These are phyloP conservation scores for Hagleromyces aurorensis DNA, from an alignment of 805 yeast genomes.

Conservation along the genomic window DNA sequence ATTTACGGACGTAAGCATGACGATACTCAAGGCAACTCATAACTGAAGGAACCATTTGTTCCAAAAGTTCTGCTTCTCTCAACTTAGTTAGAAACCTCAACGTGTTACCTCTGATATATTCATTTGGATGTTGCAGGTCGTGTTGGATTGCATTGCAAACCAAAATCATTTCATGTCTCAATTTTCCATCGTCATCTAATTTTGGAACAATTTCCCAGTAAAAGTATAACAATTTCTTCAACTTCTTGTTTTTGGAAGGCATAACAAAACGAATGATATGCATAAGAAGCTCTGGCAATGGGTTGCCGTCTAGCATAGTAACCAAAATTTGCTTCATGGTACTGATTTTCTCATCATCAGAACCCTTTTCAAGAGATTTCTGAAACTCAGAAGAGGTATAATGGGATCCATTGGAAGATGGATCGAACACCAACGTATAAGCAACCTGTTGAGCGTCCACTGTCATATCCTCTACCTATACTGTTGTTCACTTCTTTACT, in stretches of 20 bases:
- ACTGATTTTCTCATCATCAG: constrained; percentile 77
- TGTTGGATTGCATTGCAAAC: constrained; percentile 97
- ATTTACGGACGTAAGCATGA: constrained; percentile 95
- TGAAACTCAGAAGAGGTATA: constrained; percentile 64
- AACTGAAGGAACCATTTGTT: constrained; percentile 90
- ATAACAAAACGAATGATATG: constrained; percentile 93
- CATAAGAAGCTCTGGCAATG: constrained; percentile 90
- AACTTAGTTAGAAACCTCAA: constrained; percentile 84
- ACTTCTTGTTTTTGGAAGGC: constrained; percentile 88
- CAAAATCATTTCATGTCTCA: constrained; percentile 96
- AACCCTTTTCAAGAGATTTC: constrained; percentile 75
- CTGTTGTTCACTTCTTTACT: constrained; percentile 1
- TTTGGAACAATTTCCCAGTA: constrained; percentile 99
- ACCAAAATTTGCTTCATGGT: constrained; percentile 85
- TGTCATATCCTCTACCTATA: constrained; percentile 15
- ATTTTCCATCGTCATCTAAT: constrained; percentile 75
- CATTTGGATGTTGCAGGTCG: constrained; percentile 97
- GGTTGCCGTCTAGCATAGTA: constrained; percentile 85
- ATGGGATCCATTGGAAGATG: constrained; percentile 53
- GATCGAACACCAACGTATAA: constrained; percentile 75
- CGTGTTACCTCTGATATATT: constrained; percentile 92
- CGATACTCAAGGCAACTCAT: constrained; percentile 90
- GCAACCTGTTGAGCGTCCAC: constrained; percentile 34
- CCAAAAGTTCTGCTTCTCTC: constrained; percentile 87
- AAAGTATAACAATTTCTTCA: constrained; percentile 86